Base-by-base conservation (phyloP, 768 basidiomycete genomes). In the Kwoniella shandongensis region DNA sequence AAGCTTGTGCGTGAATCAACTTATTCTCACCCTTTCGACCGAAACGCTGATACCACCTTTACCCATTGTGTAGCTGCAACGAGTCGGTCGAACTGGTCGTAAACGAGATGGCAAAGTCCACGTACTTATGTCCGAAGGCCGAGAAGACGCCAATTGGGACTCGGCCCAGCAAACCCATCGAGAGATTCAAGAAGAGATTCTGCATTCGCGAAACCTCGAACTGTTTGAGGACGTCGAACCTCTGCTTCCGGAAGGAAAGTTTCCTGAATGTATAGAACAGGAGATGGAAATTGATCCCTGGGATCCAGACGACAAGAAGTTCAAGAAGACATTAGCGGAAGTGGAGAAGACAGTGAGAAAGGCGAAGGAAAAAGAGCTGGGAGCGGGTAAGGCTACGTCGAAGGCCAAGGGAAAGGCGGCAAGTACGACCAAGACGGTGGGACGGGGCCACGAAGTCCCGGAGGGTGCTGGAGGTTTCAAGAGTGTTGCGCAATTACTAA, bases 61-160 rank as follows among this genome's bases (percentile, higher is more conserved):
- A 6, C 32, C 13, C 32, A 32, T n/a, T 13, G 15, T 29, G 8
- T 67, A 98, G 93, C 83, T 99, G 18, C 96, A 99, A 83, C 87
- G 96, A 18, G 83, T 94, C 49, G 96, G 96, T 46, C 83, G 96
- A 51, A 97, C 96, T 0, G 96, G 96, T 12, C 88, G 96, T 44
- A 92, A 92, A 76, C 84, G 90, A 32, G 83, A 85, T 42, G 96
- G 96, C 8, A 79, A 82, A 44, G 88, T 99, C n/a, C 88, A 93
- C 68, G 88, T 93, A 11, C 81, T 99, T 18, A 85, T 97, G 63
- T 85, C 92, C 5, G 88, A 94, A 75, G 84, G 85, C 27, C 86
- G 93, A 22, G 96, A 99, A 77, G 92, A 98, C 67, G 71, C 80
- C 45, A 94, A 96, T 67, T 88, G 92, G 80, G 86, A 88, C 50